Evolutionary conservation across 441 rosid species (phyloP).

Genomic region (Populus hybrid): DNA sequence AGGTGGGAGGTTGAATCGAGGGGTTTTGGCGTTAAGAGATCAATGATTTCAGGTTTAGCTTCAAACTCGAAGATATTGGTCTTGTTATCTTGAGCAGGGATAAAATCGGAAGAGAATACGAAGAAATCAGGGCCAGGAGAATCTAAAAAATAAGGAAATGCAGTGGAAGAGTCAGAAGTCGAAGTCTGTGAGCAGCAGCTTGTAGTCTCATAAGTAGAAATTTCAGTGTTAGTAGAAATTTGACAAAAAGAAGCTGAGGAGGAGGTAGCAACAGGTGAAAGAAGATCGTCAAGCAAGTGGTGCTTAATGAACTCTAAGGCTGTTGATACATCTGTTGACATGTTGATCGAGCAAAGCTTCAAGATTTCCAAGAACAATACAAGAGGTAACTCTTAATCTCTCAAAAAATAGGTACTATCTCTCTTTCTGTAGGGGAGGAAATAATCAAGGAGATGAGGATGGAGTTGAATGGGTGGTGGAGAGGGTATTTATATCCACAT

Average conservation of each 20-base stretch:
- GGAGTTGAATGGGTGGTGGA: constrained; percentile 7
- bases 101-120: background rate
- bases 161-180: background rate
- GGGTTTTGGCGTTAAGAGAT: background rate
- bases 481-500: constrained; percentile 4
- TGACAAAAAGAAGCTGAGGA: background rate
- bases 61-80: constrained; percentile 8
- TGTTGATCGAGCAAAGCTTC: background rate
- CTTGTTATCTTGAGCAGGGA: background rate
- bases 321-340: background rate
- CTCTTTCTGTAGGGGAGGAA: background rate
- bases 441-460: background rate
- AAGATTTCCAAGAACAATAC: background rate
- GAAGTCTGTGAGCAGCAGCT: background rate
- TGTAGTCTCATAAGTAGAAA: background rate
- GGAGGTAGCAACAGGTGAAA: background rate
- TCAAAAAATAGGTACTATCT: too few species aligned
- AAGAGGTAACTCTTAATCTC: background rate
- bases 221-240: background rate
- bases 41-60: constrained; percentile 8
- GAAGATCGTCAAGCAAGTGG: constrained; percentile 4
- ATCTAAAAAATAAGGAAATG: background rate
- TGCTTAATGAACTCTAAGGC: constrained; percentile 7
- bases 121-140: background rate
- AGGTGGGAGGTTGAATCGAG: background rate